Base-by-base conservation (phyloP, 306 rosid genomes). In the Vigna hirtella region DNA sequence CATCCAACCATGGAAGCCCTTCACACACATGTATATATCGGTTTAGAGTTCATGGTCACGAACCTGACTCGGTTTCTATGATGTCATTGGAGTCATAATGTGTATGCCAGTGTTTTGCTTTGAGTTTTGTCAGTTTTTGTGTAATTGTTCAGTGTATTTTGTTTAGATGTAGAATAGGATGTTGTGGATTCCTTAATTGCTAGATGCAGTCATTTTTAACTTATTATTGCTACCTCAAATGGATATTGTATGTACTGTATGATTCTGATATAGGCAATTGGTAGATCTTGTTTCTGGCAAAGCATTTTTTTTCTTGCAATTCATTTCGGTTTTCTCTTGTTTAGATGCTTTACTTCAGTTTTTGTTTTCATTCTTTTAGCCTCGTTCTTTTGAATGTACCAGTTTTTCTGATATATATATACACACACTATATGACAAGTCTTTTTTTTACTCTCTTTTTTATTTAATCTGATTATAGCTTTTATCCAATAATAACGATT, bases 21-120 rank as follows among this genome's bases (percentile, higher is more conserved):
- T 90, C 99, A 0, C 97, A 93, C 71, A 96, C 99, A 15, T 93
- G 98, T 88, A 91, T 93, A 78, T 96, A 96, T 79, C 99, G 99
- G 16, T 81, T 96, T 52, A 82, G 97, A 83, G 98, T 91, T 42
- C 99, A 96, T 28, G 99, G 98, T 24, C 91, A 62, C 51, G 94
- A 96, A 80, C 88, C 93, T 0, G 88, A 85, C 10, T 72, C 87
- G 0, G 93, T 90, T 84, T 84, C 96, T 24, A 70, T 83, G 89
- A 84, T 90, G 89, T 59, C 94, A 68, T 70, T 76, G 85, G 76
- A 87, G 51, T 84, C 83, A 36, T 83, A 86, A 77, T 73, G 73
- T 48, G 8, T 2, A 26, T 26, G 73, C 42, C 47, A n/a, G 7
- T 69, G 70, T 70, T 42, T 76, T 57, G 72, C 57, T 48, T 42